Evolutionary conservation across 345 rosid species (phyloP).

Genomic region (Boechera retrofracta): DNA sequence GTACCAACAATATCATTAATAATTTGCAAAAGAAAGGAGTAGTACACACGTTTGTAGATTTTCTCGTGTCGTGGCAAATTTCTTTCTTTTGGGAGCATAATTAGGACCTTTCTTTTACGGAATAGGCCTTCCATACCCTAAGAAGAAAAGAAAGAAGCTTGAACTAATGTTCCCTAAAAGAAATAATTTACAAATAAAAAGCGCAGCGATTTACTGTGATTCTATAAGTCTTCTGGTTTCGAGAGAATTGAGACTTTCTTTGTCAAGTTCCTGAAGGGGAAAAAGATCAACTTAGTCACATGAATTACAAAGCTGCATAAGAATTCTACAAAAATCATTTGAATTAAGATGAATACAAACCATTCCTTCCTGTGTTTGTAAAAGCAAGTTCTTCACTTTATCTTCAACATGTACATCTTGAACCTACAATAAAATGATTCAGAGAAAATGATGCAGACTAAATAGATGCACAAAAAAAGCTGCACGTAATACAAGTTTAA

Average conservation of each 20-base stretch:
- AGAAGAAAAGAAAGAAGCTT: constrained; percentile 16
- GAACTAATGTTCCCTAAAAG: not conserved
- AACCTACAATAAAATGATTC: constrained; percentile 55
- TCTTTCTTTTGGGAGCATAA: constrained; percentile 80
- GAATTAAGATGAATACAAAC: constrained; percentile 44
- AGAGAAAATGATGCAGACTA: not conserved
- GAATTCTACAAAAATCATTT: not conserved
- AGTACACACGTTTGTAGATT: constrained; percentile 73
- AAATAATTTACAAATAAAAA: constrained; percentile 21
- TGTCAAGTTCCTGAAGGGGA: constrained; percentile 57
- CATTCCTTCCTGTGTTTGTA: constrained; percentile 61
- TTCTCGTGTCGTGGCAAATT: constrained; percentile 83
- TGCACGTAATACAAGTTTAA: not conserved
- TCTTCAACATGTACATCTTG: constrained; percentile 67
- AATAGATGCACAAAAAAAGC: not conserved
- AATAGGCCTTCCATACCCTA: constrained; percentile 79
- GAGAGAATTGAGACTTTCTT: constrained; percentile 64
- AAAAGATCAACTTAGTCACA: constrained; percentile 9
- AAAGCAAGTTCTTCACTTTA: constrained; percentile 67
- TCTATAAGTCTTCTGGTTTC: constrained; percentile 81
- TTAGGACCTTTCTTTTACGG: constrained; percentile 61
- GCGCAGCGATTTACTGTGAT: constrained; percentile 52
- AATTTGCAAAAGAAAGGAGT: not conserved
- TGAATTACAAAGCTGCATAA: not conserved
- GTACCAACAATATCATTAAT: not conserved